Conservation (phyloP, 192 early-diverging fungal genomes). For the Gorgonomyces haynaldii region DNA sequence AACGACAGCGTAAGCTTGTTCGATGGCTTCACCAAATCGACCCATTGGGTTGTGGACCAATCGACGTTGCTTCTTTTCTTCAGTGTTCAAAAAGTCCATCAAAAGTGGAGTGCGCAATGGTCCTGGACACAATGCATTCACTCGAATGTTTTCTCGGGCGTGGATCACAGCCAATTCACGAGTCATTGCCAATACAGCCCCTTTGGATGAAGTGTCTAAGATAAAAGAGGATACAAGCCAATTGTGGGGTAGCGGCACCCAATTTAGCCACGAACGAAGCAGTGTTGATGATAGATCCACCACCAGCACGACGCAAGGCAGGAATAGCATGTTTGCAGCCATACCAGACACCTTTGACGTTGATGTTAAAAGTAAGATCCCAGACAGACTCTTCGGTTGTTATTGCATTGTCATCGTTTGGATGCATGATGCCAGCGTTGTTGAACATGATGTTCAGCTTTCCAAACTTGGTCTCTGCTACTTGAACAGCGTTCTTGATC, state of each 20-base stretch:
- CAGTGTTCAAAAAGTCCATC: conserved; percentile 74
- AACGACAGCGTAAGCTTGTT: conserved; percentile 68
- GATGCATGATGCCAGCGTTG: conserved; percentile 79
- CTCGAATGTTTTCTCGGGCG: conserved; percentile 75
- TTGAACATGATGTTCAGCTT: conserved; percentile 75
- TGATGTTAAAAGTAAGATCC: conserved; percentile 66
- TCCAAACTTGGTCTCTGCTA: conserved; percentile 55
- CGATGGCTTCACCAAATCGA: conserved; percentile 79
- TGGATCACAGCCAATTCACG: conserved; percentile 74
- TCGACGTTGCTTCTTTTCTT: conserved; percentile 71
- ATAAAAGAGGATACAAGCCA: conserved; percentile 49
- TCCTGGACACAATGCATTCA: conserved; percentile 74
- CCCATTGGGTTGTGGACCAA: conserved; percentile 73
- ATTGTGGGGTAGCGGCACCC: conserved; percentile 72
- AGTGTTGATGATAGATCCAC: conserved; percentile 74
- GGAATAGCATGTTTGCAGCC: conserved; percentile 74
- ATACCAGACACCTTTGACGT: conserved; percentile 84
- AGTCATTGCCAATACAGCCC: conserved; percentile 74
- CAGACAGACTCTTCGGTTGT: conserved; percentile 66
- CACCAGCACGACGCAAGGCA: conserved; percentile 59
- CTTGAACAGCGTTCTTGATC: conserved; percentile 52
- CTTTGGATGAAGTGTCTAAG: conserved; percentile 74
- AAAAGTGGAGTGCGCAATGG: conserved; percentile 66
- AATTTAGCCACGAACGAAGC: conserved; percentile 68
- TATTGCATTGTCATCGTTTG: conserved; percentile 63